Percentiles rank a stretch among this genome's conserved stretches.
phyloP scores from a whole-genome alignment of 2,329 filamentous ascomycete genomes.

The Trichoderma gracile region DNA sequence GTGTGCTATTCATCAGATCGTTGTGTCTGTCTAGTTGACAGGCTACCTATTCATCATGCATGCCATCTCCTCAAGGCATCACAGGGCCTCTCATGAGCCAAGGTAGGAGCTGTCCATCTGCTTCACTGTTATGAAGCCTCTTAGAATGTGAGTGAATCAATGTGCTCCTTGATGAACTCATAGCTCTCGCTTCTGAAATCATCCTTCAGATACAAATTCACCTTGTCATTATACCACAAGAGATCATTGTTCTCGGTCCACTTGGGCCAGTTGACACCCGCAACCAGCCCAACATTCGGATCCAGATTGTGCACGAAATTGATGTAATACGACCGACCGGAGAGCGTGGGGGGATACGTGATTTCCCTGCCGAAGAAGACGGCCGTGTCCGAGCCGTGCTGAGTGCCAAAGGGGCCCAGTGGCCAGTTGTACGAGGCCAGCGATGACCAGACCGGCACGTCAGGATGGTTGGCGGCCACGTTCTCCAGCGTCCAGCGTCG shows the following conservation, averaged over 20 bases:
- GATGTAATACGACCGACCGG: constrained; percentile 69
- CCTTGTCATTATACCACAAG: constrained; percentile 31
- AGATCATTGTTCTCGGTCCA: constrained; percentile 51
- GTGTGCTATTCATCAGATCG: no score
- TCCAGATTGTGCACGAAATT: constrained; percentile 70
- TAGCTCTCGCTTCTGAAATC: not conserved
- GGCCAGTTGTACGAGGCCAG: constrained; percentile 66
- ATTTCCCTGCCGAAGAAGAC: constrained; percentile 67
- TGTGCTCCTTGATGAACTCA: not conserved
- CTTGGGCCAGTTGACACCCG: constrained; percentile 43
- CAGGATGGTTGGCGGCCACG: constrained; percentile 49
- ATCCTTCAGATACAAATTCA: not conserved
- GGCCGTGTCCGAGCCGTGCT: constrained; percentile 67
- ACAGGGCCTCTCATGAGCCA: not conserved
- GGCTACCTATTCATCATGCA: no score
- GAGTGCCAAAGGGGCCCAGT: constrained; percentile 67
- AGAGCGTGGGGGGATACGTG: constrained; percentile 56
- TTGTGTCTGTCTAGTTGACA: no score
- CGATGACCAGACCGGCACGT: constrained; percentile 71
- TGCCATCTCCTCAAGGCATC: not conserved
- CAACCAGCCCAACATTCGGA: constrained; percentile 59
- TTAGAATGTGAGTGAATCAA: not conserved
- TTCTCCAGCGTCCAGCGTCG: constrained; percentile 63
- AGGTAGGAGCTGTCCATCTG: not conserved
- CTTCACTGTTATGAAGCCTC: not conserved